Base-by-base conservation (phyloP, 2,329 filamentous ascomycete genomes). In the Aspergillus quadricinctus region DNA sequence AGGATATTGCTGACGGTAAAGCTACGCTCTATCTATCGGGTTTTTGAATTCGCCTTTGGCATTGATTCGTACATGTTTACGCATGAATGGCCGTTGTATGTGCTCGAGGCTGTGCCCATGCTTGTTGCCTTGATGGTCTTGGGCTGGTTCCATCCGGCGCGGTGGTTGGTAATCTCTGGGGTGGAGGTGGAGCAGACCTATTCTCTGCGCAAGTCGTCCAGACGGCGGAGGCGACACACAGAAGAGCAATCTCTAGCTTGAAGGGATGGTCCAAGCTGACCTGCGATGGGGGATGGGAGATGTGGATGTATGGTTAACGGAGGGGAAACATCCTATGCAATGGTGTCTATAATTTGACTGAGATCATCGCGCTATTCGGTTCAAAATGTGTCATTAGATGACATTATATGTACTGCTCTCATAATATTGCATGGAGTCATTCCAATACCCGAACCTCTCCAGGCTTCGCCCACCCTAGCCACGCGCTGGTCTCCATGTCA, bases 41-140 rank as follows among this genome's bases (percentile, higher is more conserved):
- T 80, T 3, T 73, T 80, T 49, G 80, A 83, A 60, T 83, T 82
- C 57, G 76, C 77, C 0, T 73, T 81, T 37, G 81, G 80, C 0
- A 78, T 77, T n/a, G 67, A 80, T 6, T 74, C 76, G 17, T 83
- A 83, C 60, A 68, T 78, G 1, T 80, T 81, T 61, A 72, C 64
- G 3, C 76, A 80, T 23, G 80, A 83, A 59, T 82, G 81, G 77
- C 77, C 78, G 28, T 79, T 83, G 55, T 83, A 79, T 72, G 73
- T 76, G 2, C 78, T 83, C 14, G 81, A 83, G 57, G 74, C 77
- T 0, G 57, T 80, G 6, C 80, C 80, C 0, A 66, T 66, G 70
- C 57, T 78, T 3, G 64, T 75, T 0, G 80, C 81, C 5, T 73
- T 83, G 35, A 65, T 74, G 0, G 71, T 80, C 1, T 80, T 83